A percentile compares a stretch with the other conserved stretches of the same genome.
Conservation (phyloP, 345 rosid genomes). For the Fremontodendron californicum region DNA sequence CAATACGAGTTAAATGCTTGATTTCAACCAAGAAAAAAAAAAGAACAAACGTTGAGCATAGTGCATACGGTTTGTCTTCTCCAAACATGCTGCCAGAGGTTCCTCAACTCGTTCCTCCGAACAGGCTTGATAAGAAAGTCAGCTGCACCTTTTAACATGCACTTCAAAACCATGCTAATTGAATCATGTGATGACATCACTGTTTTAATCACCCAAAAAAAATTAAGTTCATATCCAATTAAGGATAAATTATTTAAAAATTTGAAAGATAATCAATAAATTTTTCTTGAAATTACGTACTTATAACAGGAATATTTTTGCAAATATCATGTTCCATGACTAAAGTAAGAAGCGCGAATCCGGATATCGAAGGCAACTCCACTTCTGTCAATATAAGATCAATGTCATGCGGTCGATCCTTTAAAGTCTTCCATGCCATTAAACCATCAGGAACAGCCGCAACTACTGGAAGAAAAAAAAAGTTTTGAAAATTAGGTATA, state of each 20-base stretch:
- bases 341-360: slow-evolving; percentile 64
- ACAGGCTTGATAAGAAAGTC: slow-evolving; percentile 72
- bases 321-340: slow-evolving; percentile 67
- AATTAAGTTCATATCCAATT: slow-evolving; percentile 6
- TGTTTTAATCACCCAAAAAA: slow-evolving; percentile 13
- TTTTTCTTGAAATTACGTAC: slow-evolving; percentile 32
- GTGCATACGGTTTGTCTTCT: slow-evolving; percentile 53
- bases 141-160: slow-evolving; percentile 78
- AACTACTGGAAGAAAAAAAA: slow-evolving; percentile 33
- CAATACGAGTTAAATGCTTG: slow-evolving; percentile 6
- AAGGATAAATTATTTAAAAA: neutral
- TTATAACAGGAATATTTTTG: slow-evolving; percentile 81
- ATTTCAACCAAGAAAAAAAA: slow-evolving; percentile 6
- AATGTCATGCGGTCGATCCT: slow-evolving; percentile 40
- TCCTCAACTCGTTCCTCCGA: slow-evolving; percentile 67
- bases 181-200: slow-evolving; percentile 79
- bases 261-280: slow-evolving; percentile 7
- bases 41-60: neutral
- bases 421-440: slow-evolving; percentile 71
- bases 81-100: slow-evolving; percentile 55
- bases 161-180: slow-evolving; percentile 57
- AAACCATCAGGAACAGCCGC: slow-evolving; percentile 72
- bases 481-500: neutral
- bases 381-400: slow-evolving; percentile 74
- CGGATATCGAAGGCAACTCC: slow-evolving; percentile 74